Evolutionary conservation across 352 stramenopile genomes (phyloP), one percentile per base, ranked within the genome.

Genomic region (Globisporangium middletonii): DNA sequence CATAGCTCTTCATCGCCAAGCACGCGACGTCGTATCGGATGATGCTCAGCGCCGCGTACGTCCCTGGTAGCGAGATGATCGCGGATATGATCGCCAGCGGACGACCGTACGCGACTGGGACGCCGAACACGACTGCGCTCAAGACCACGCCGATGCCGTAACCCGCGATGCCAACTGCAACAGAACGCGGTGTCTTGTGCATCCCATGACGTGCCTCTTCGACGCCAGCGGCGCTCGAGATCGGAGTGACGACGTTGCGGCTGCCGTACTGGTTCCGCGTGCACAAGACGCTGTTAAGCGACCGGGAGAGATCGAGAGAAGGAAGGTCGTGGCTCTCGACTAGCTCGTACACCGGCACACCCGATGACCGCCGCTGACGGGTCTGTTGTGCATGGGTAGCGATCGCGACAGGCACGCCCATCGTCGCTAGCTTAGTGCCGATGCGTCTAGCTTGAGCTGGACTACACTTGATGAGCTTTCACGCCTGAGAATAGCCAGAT

Each of bases 1-100:
- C 64, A 12, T 66, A 66, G 13, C 53, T 61, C 28, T 37, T 27
- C 12, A 68, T 7, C 4, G 64, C 15, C 12, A 71, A 43, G 15
- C 48, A 23, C 11, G 53, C 45, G 18, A 71, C 42, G 42, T 71
- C 64, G 54, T 58, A 65, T 1, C 64, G 56, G 2, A 67, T 45
- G 11, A 43, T 13, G 0, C 47, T 35, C 18, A 63, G 55, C 8
- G 55, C 50, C 19, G 28, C 18, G 15, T 38, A 27, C 35, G 33
- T 57, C 23, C 51, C 42, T 6, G 50, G 47, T 15, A 60, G 23
- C 1, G 23, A 59, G 15, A 48, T 30, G 5, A 50, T 12, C 4
- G 45, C 8, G 12, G 53, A 41, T 8, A 49, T 26, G 19, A 50
- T 23, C n/a, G 57, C 46, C 9, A 65, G 27, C 4, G 19, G 28